A percentile compares a stretch with the other conserved stretches of the same genome.
Evolutionary conservation across 1,284 basidiomycete genomes (phyloP).

Genomic region (Cutaneotrichosporon mucoides): DNA sequence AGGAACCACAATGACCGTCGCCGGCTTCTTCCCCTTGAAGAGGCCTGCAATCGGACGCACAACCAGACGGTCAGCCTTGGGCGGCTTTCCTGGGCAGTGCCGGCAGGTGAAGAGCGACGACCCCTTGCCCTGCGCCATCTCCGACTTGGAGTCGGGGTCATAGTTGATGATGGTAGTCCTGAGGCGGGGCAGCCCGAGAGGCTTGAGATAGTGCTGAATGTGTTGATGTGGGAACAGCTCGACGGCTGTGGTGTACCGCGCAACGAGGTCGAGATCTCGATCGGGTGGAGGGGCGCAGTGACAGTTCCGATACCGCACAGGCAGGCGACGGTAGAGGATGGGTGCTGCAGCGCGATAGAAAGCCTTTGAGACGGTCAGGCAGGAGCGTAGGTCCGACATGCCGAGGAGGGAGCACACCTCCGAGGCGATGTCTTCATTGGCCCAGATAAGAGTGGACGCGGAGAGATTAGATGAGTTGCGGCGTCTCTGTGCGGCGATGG

Average conservation of each 20-base stretch:
- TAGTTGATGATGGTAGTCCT: neutral
- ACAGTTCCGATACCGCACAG: neutral
- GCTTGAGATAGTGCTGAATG: neutral
- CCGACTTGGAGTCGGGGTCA: neutral
- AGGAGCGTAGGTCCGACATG: neutral
- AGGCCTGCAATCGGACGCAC: conserved; percentile 1
- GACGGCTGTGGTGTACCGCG: neutral
- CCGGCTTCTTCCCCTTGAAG: neutral
- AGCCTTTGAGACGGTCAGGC: neutral
- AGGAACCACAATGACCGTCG: neutral
- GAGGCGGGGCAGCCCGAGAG: neutral
- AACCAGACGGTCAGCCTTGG: neutral
- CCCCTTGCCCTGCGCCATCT: neutral
- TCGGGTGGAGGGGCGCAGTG: neutral
- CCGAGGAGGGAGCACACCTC: conserved; percentile 2
- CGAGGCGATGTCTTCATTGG: neutral
- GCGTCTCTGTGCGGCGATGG: neutral
- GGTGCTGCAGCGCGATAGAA: conserved; percentile 1
- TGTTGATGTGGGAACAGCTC: conserved; percentile 4
- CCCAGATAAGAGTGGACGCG: neutral
- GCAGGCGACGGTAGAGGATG: neutral
- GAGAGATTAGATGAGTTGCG: neutral
- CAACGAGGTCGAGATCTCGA: neutral
- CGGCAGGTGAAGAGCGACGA: neutral
- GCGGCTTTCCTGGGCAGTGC: neutral